Base-by-base conservation (phyloP, 306 rosid genomes). In the Casuarina glauca region DNA sequence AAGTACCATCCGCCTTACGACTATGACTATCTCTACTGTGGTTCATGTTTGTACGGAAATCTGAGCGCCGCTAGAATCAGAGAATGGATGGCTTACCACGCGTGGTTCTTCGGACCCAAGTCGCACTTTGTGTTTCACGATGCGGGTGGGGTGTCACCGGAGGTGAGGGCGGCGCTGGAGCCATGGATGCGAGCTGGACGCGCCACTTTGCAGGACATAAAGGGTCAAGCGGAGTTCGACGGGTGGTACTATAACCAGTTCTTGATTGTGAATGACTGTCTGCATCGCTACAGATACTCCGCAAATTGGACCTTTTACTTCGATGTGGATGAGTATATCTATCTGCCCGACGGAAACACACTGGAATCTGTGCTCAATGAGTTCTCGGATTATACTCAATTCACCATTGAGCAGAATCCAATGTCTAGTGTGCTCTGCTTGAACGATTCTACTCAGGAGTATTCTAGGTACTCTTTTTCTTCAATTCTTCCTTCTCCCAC, bases 41-140 rank as follows among this genome's bases (percentile, higher is more conserved):
- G 88, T 54, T 84, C 85, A 8, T 78, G 80, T 9, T 55, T 84
- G 17, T 84, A 84, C 48, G 85, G 85, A 45, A 78, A 75, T 48
- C 66, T 84, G 3, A 84, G 85, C 52, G 78, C 81, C 1, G 66
- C 82, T 9, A 81, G 88, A 55, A 78, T 84, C 45, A 54, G 72
- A 48, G 88, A 84, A 72, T 84, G 88, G 88, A 80, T 84, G 80
- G 85, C 88, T 0, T 84, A 84, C 69, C 88, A 84, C 51, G 82
- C 82, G 1, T 80, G 85, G 85, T 81, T 84, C 72, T 84, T 84
- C 16, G 82, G 85, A 6, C 78, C 80, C 60, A 77, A 78, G 50
- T 84, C 87, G 3, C 85, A 84, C 72, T 84, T 81, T 51, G 87
- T 84, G 43, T 80, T 84, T 71, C 85, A 84, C 48, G 85, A 84